These are phyloP conservation scores for Rhizodiscina lignyota DNA, from an alignment of 495 filamentous ascomycete genomes.

Conservation along the genomic window DNA sequence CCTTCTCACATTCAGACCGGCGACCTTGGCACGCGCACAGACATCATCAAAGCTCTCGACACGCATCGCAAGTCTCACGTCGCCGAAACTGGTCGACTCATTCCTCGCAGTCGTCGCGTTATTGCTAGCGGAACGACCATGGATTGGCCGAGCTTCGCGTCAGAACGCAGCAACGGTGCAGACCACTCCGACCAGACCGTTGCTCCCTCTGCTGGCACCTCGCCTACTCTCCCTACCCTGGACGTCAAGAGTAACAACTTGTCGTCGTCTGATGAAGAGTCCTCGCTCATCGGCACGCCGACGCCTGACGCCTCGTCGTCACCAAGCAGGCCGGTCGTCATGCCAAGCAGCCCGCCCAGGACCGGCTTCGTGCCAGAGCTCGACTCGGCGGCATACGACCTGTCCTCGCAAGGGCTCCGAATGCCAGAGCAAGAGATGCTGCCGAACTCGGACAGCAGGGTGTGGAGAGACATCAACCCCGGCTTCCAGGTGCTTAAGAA, in stretches of 20 bases:
- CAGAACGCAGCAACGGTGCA: slow-evolving; percentile 10
- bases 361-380: no score
- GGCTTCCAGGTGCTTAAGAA: slow-evolving; percentile 45
- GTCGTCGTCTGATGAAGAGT: neutral
- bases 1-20: no score
- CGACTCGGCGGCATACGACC: no score
- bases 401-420: no score
- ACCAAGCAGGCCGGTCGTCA: slow-evolving; percentile 1
- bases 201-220: no score
- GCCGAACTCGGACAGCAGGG: slow-evolving; percentile 21
- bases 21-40: no score
- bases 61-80: slow-evolving; percentile 26
- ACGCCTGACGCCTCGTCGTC: neutral
- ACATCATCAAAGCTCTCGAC: slow-evolving; percentile 15
- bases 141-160: neutral
- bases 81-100: slow-evolving; percentile 30
- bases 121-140: neutral
- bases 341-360: slow-evolving; percentile 14
- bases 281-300: neutral
- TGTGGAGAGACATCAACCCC: slow-evolving; percentile 38
- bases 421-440: slow-evolving; percentile 10
- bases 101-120: slow-evolving; percentile 17
- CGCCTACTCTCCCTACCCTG: no score
- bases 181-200: slow-evolving; percentile 2
- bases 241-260: neutral